A percentile compares a stretch with the other conserved stretches of the same genome.
phyloP scores from a whole-genome alignment of 2,329 filamentous ascomycete species.

The Orbilia oligospora region DNA sequence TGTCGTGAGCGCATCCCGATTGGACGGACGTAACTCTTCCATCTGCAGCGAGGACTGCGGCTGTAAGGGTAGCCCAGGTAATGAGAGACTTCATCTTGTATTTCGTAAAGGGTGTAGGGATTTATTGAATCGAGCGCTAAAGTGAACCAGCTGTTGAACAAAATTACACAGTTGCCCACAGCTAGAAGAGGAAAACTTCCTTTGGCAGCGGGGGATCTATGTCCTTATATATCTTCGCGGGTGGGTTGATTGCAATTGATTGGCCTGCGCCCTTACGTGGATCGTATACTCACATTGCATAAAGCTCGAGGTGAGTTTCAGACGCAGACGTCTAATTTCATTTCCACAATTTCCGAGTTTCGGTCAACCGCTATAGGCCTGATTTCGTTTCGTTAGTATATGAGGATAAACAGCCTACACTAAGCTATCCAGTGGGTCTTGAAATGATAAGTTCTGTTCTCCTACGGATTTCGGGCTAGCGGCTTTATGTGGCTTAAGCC shows the following conservation, averaged over 20 bases:
- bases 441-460: conserved; percentile 21
- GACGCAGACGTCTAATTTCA: neutral
- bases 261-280: neutral
- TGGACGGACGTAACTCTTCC: neutral
- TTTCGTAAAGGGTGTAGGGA: neutral
- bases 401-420: neutral
- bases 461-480: conserved; percentile 16
- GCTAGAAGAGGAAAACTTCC: neutral
- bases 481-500: conserved; percentile 11
- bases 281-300: neutral
- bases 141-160: neutral
- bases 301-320: neutral
- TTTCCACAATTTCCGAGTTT: conserved; percentile 19
- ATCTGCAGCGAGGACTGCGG: neutral
- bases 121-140: neutral
- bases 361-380: conserved; percentile 2
- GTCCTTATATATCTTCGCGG: neutral
- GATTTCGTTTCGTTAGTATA: neutral
- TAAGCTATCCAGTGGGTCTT: neutral
- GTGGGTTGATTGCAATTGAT: neutral
- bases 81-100: conserved; percentile 15
- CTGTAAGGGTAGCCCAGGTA: neutral
- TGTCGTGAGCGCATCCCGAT: neutral
- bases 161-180: neutral
- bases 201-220: too few relatives aligned